Conservation (phyloP, 495 filamentous ascomycete species). For the Lasiosphaeriaceae sp. region DNA sequence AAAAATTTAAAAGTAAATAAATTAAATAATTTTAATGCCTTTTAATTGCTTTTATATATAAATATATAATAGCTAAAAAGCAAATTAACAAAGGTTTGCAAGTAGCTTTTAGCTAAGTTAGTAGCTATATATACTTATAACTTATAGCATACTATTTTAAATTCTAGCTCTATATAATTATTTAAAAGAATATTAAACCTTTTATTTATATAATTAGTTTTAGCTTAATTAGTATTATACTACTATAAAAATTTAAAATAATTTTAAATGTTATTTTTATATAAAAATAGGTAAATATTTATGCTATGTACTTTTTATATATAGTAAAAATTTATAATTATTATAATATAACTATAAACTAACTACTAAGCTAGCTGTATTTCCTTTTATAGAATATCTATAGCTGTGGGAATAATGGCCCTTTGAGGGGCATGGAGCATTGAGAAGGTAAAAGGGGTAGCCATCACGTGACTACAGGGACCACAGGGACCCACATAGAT, state of each 20-base stretch:
- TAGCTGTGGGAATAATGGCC: too few relatives aligned
- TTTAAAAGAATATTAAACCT: not conserved
- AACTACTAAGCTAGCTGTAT: too few relatives aligned
- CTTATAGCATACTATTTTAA: not conserved
- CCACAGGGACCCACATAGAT: too few relatives aligned
- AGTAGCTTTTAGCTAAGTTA: not conserved
- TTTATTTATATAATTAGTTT: not conserved
- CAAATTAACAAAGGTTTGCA: slow-evolving; percentile 1
- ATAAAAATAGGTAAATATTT: too few relatives aligned
- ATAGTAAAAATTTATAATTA: too few relatives aligned
- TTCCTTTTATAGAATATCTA: too few relatives aligned
- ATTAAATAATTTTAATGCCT: not conserved
- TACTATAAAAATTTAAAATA: not conserved
- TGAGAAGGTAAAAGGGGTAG: too few relatives aligned
- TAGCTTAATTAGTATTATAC: not conserved
- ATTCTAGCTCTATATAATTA: not conserved
- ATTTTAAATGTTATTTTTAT: too few relatives aligned
- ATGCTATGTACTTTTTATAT: too few relatives aligned
- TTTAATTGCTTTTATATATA: not conserved
- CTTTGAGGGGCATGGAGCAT: too few relatives aligned
- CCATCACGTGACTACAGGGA: too few relatives aligned
- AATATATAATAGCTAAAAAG: slow-evolving; percentile 4
- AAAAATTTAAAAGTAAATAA: slow-evolving; percentile 5
- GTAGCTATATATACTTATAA: not conserved
- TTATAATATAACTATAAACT: too few relatives aligned